Evolutionary conservation across 192 early-diverging fungal species (phyloP).

Genomic region (Linnemannia schmuckeri): DNA sequence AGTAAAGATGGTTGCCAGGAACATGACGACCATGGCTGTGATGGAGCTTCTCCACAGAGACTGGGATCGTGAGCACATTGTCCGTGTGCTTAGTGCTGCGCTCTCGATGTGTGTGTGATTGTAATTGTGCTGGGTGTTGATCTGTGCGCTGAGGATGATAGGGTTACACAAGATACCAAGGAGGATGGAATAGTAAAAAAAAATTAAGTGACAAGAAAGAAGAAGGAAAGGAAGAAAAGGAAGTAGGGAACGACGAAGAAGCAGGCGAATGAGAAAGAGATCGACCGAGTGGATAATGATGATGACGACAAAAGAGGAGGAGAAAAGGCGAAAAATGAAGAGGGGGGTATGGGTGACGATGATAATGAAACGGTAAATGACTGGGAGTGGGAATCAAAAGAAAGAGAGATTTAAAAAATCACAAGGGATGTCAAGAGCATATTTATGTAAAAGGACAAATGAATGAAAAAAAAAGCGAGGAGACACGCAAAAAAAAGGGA

Average conservation of each 20-base stretch:
- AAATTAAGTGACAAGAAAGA: not conserved
- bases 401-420: not conserved
- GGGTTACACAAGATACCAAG: not conserved
- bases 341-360: too few species aligned
- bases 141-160: too few species aligned
- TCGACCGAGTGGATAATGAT: too few species aligned
- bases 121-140: not conserved
- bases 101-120: not conserved
- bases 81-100: not conserved
- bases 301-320: too few species aligned
- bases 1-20: not conserved
- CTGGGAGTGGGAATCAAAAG: not conserved
- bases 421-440: not conserved
- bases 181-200: not conserved
- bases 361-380: not conserved
- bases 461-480: not conserved
- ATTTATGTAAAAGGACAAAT: not conserved
- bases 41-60: not conserved
- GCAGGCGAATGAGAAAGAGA: not conserved
- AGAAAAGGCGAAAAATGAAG: too few species aligned
- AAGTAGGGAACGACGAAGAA: not conserved
- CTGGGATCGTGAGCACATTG: not conserved
- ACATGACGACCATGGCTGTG: not conserved
- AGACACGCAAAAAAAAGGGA: not conserved
- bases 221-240: not conserved